These are phyloP conservation scores for Rhododendron williamsianum DNA, from an alignment of 148 eudicot species.

Conservation along the genomic window DNA sequence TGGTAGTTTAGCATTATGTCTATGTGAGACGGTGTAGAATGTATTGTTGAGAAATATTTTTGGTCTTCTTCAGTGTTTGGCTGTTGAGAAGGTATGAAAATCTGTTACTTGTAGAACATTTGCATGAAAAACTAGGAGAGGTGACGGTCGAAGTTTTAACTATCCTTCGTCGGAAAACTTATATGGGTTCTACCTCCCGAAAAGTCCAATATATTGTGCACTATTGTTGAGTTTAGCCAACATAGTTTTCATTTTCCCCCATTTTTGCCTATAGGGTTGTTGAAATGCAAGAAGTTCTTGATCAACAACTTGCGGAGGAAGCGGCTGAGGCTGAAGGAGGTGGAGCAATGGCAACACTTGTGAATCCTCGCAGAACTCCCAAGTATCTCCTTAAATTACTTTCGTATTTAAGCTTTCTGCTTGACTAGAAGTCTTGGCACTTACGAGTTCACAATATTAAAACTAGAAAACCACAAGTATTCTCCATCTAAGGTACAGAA, in stretches of 20 bases:
- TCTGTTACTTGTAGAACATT: background rate
- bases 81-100: background rate
- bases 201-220: background rate
- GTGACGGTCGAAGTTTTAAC: background rate
- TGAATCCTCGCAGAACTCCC: conserved; percentile 71
- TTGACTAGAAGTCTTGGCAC: background rate
- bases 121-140: background rate
- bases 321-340: conserved; percentile 98
- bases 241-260: background rate
- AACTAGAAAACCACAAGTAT: too few species aligned
- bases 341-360: conserved; percentile 77
- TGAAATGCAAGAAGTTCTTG: conserved; percentile 98
- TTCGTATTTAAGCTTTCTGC: background rate
- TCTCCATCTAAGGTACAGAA: background rate
- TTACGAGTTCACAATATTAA: background rate
- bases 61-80: background rate
- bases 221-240: background rate
- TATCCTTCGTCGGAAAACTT: background rate
- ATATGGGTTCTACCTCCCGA: background rate
- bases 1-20: background rate
- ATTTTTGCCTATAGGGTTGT: conserved; percentile 54
- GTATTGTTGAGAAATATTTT: background rate
- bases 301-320: conserved; percentile 95
- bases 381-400: conserved; percentile 41
- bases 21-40: background rate